A percentile compares a stretch with the other conserved stretches of the same genome.
These are phyloP conservation scores for Phtheirospermum japonicum DNA, from an alignment of 257 asterid genomes.

Conservation along the genomic window DNA sequence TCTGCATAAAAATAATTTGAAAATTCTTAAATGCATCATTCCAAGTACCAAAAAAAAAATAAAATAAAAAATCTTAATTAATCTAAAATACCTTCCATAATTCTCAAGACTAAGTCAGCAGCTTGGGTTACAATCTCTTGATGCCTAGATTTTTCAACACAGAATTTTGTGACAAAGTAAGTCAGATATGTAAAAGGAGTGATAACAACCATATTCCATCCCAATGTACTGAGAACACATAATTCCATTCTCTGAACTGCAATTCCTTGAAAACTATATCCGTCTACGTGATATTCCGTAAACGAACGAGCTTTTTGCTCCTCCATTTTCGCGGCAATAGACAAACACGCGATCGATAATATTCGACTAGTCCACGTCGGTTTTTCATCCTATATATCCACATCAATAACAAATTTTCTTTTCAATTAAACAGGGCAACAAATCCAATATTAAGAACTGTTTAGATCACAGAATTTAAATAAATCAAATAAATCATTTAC, in stretches of 20 bases:
- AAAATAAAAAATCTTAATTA: too few species aligned
- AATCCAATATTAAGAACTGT: neutral
- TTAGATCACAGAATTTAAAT: too few species aligned
- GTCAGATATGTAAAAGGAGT: conserved; percentile 44
- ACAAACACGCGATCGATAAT: conserved; percentile 35
- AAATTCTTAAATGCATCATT: neutral
- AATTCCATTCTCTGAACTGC: conserved; percentile 43
- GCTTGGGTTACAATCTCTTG: conserved; percentile 28
- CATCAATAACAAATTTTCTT: neutral
- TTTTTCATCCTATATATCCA: conserved; percentile 30
- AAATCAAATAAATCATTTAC: too few species aligned
- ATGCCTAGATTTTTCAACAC: conserved; percentile 25
- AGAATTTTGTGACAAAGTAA: conserved; percentile 40
- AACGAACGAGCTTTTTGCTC: conserved; percentile 25
- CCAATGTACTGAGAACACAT: conserved; percentile 34
- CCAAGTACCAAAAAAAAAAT: neutral
- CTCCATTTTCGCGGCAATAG: conserved; percentile 47
- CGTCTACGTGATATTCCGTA: conserved; percentile 24
- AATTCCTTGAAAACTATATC: conserved; percentile 26
- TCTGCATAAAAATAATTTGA: conserved; percentile 29
- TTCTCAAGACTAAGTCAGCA: conserved; percentile 25
- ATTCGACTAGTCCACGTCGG: conserved; percentile 20
- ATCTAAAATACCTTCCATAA: conserved; percentile 34
- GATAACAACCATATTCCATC: conserved; percentile 42
- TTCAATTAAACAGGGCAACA: neutral